phyloP scores from a whole-genome alignment of 768 basidiomycete genomes.

The Rhodotorula graminis region DNA sequence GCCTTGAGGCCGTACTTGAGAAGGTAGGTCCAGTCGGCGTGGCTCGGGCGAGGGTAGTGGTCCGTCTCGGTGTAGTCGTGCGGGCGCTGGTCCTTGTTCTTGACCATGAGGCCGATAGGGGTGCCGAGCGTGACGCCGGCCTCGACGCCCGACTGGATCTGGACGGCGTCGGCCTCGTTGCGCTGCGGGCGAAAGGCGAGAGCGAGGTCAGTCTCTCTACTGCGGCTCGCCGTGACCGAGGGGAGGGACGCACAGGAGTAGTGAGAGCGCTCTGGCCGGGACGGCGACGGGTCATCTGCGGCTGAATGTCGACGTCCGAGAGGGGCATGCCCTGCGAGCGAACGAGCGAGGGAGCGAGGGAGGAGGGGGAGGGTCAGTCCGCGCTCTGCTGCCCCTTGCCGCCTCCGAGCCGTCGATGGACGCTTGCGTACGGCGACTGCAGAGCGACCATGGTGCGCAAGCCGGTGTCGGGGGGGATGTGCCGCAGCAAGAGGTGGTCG shows the following conservation, averaged over 20 bases:
- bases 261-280: slow-evolving; percentile 96
- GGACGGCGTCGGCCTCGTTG: slow-evolving; percentile 91
- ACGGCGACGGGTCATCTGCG: slow-evolving; percentile 80
- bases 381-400: no score
- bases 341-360: no score
- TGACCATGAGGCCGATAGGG: slow-evolving; percentile 92
- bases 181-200: slow-evolving; percentile 53
- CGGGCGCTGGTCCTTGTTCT: slow-evolving; percentile 96
- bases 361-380: background rate
- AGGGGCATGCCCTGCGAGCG: slow-evolving; percentile 69
- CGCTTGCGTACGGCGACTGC: no score
- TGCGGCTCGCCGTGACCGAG: no score
- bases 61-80: slow-evolving; percentile 99
- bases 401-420: no score
- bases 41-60: slow-evolving; percentile 90
- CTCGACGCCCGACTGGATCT: slow-evolving; percentile 88
- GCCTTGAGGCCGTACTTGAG: slow-evolving; percentile 97
- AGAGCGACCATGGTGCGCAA: background rate
- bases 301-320: slow-evolving; percentile 75
- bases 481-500: no score
- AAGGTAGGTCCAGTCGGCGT: slow-evolving; percentile 96
- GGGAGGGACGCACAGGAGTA: slow-evolving; percentile 62
- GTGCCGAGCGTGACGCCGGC: slow-evolving; percentile 93
- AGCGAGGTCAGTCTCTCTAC: background rate
- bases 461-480: background rate